Conservation (phyloP, 2,329 filamentous ascomycete genomes). For the Pseudopithomyces chartarum region DNA sequence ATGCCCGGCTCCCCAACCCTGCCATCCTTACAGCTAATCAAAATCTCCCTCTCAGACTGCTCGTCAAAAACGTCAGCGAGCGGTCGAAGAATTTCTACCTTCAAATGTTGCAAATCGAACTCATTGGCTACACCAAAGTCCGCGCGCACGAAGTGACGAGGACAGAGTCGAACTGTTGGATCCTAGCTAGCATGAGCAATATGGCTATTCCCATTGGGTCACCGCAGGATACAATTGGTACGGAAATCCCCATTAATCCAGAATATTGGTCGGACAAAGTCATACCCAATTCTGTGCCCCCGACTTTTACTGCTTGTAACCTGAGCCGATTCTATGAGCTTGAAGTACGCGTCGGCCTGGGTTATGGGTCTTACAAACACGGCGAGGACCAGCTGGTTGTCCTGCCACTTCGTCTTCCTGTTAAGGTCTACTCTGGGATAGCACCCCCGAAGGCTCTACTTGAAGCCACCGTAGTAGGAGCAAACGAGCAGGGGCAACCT, state of each 20-base stretch:
- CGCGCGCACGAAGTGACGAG: conserved; percentile 76
- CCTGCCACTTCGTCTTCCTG: conserved; percentile 77
- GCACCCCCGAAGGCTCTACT: conserved; percentile 78
- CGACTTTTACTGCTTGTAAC: conserved; percentile 88
- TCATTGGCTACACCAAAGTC: conserved; percentile 80
- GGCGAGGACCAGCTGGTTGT: conserved; percentile 73
- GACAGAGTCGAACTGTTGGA: conserved; percentile 74
- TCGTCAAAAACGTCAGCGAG: conserved; percentile 76
- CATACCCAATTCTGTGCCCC: conserved; percentile 84
- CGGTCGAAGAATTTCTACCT: conserved; percentile 74
- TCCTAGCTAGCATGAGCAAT: conserved; percentile 73
- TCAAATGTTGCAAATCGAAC: conserved; percentile 77
- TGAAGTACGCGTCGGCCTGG: conserved; percentile 78
- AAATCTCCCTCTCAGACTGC: conserved; percentile 77
- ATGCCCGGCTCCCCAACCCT: conserved; percentile 85
- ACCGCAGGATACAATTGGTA: conserved; percentile 61
- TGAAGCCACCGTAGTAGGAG: conserved; percentile 59
- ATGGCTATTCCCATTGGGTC: conserved; percentile 73
- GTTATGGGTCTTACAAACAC: conserved; percentile 67
- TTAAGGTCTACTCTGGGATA: conserved; percentile 88
- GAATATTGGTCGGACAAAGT: conserved; percentile 73
- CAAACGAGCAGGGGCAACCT: conserved; percentile 16
- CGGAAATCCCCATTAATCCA: conserved; percentile 72
- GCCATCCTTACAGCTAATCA: conserved; percentile 88
- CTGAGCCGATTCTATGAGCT: conserved; percentile 80